These are phyloP conservation scores for Solanum dulcamara DNA, from an alignment of 257 asterid genomes.

Conservation along the genomic window DNA sequence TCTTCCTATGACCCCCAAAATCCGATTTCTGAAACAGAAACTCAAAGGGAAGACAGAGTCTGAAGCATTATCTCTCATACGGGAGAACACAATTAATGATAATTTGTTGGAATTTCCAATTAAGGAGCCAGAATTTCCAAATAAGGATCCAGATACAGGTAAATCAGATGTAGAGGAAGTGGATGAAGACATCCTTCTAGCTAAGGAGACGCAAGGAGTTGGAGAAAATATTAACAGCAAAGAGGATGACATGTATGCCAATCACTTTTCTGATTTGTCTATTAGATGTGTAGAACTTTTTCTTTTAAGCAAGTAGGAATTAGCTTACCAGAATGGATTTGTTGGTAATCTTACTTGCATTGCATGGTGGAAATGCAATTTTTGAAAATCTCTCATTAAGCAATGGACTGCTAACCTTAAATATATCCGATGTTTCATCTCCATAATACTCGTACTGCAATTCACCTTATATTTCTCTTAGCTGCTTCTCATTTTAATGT, in stretches of 20 bases:
- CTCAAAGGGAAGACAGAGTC: conserved; percentile 45
- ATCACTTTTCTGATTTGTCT: background rate
- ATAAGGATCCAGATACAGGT: conserved; percentile 7
- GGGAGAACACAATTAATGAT: conserved; percentile 23
- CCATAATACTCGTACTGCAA: background rate
- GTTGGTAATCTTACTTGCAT: background rate
- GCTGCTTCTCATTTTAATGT: background rate
- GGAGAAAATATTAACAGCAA: conserved; percentile 21
- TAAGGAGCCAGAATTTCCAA: conserved; percentile 12
- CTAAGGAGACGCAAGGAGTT: conserved; percentile 20
- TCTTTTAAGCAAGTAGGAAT: background rate
- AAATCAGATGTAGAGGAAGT: conserved; percentile 18
- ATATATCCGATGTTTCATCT: background rate
- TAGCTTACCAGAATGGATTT: background rate
- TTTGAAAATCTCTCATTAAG: background rate
- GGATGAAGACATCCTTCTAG: conserved; percentile 26
- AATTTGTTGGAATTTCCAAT: conserved; percentile 21
- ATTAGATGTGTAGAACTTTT: background rate
- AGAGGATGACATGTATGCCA: conserved; percentile 33
- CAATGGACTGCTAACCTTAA: background rate
- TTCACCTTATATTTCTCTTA: background rate
- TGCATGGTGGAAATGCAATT: background rate
- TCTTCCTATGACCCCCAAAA: conserved; percentile 91
- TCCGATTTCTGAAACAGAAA: conserved; percentile 66
- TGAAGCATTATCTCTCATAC: conserved; percentile 37